Evolutionary conservation across 208 protist genomes (phyloP).

Genomic region (Leishmania amazonensis): DNA sequence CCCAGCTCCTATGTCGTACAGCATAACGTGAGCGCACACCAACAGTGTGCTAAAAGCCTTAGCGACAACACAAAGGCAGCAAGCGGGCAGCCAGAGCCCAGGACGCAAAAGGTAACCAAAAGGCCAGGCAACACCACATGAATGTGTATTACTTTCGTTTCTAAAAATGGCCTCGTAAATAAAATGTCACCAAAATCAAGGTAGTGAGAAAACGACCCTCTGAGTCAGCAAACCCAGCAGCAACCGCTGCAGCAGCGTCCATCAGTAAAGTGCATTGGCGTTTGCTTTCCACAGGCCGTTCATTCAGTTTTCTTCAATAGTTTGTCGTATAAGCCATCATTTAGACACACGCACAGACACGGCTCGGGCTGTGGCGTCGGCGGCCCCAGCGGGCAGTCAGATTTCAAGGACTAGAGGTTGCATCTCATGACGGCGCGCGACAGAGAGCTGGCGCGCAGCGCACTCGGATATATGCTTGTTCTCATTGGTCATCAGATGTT

Average conservation of each 20-base stretch:
- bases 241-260: not conserved
- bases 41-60: too few species aligned
- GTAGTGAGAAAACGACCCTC: not conserved
- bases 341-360: not conserved
- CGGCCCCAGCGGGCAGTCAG: slow-evolving; percentile 22
- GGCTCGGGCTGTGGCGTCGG: not conserved
- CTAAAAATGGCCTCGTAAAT: too few species aligned
- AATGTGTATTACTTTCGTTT: too few species aligned
- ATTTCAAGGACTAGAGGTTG: slow-evolving; percentile 58
- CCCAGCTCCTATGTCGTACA: not conserved
- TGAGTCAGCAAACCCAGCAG: too few species aligned
- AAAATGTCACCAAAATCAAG: too few species aligned
- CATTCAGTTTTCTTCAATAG: slow-evolving; percentile 25
- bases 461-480: slow-evolving; percentile 68
- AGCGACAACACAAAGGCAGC: too few species aligned
- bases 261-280: slow-evolving; percentile 20
- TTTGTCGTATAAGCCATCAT: slow-evolving; percentile 11
- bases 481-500: slow-evolving; percentile 52
- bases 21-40: not conserved
- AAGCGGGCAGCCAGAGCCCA: too few species aligned
- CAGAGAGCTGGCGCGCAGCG: slow-evolving; percentile 17
- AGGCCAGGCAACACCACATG: too few species aligned
- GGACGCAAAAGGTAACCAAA: too few species aligned
- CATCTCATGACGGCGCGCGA: slow-evolving; percentile 31
- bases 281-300: slow-evolving; percentile 21